These are phyloP conservation scores for Hericium rajendrae DNA, from an alignment of 768 basidiomycete species.

Conservation along the genomic window DNA sequence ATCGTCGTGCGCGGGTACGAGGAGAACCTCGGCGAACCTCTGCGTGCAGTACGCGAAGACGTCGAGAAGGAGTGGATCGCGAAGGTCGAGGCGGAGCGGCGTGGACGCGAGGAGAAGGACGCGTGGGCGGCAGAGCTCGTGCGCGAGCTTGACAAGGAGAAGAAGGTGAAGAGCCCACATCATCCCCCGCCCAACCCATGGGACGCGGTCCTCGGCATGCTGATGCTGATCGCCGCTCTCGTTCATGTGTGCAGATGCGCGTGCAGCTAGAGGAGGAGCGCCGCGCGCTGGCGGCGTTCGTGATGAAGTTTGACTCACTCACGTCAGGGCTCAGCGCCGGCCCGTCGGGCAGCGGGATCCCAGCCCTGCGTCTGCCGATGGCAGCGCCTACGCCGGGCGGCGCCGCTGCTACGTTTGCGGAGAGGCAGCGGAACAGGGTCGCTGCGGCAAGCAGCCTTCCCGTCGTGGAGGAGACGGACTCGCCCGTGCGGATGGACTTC, in stretches of 20 bases:
- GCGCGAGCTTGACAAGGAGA: constrained; percentile 71
- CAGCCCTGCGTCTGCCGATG: neutral
- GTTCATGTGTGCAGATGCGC: constrained; percentile 30
- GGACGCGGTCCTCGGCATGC: neutral
- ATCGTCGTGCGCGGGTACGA: constrained; percentile 62
- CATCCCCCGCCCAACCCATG: too few species aligned
- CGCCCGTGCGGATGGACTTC: constrained; percentile 43
- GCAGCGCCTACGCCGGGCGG: constrained; percentile 45
- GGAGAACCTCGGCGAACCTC: constrained; percentile 60
- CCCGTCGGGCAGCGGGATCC: neutral
- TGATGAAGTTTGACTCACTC: constrained; percentile 71
- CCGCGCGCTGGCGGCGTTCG: constrained; percentile 69
- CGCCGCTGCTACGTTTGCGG: constrained; percentile 38
- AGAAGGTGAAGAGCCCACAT: constrained; percentile 36
- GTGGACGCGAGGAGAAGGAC: constrained; percentile 57
- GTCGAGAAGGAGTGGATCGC: constrained; percentile 66
- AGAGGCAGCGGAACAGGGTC: constrained; percentile 31
- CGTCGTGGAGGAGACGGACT: constrained; percentile 23
- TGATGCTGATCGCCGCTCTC: neutral
- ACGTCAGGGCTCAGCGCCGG: constrained; percentile 30
- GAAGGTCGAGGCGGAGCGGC: constrained; percentile 48
- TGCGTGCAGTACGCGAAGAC: constrained; percentile 57
- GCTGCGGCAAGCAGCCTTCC: constrained; percentile 17
- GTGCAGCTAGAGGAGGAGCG: constrained; percentile 69
- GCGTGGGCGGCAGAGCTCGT: constrained; percentile 68